Evolutionary conservation across 768 basidiomycete genomes (phyloP).

Genomic region (Calocybe indica): DNA sequence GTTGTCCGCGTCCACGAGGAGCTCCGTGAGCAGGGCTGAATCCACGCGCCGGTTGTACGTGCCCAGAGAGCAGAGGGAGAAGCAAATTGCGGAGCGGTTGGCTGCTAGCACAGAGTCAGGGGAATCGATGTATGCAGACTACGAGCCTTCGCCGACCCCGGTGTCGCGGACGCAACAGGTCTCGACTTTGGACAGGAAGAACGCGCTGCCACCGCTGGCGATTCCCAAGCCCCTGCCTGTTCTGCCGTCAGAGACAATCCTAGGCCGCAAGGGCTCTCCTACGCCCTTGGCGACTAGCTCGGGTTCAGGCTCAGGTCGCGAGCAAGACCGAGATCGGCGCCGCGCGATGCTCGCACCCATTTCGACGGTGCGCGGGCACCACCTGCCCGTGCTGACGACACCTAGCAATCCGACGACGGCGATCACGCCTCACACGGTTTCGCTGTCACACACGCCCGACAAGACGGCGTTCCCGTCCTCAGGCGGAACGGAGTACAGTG

Average conservation of each 20-base stretch:
- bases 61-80: constrained; percentile 51
- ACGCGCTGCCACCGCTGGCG: constrained; percentile 40
- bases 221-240: constrained; percentile 56
- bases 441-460: constrained; percentile 30
- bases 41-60: constrained; percentile 47
- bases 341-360: constrained; percentile 31
- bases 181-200: constrained; percentile 32
- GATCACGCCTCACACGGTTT: constrained; percentile 59
- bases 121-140: constrained; percentile 19
- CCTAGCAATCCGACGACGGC: constrained; percentile 59
- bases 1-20: not conserved
- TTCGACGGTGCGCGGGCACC: constrained; percentile 38
- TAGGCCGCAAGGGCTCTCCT: constrained; percentile 9
- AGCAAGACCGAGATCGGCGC: constrained; percentile 17
- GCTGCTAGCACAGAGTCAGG: no score
- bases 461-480: constrained; percentile 17
- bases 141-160: constrained; percentile 41
- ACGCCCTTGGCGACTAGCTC: constrained; percentile 4
- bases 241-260: constrained; percentile 49
- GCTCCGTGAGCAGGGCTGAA: constrained; percentile 9
- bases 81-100: constrained; percentile 27
- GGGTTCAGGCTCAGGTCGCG: constrained; percentile 4
- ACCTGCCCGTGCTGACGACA: constrained; percentile 41
- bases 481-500: not conserved
- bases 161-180: constrained; percentile 23